phyloP scores from a whole-genome alignment of 495 filamentous ascomycete species.

The Viridothelium virens region DNA sequence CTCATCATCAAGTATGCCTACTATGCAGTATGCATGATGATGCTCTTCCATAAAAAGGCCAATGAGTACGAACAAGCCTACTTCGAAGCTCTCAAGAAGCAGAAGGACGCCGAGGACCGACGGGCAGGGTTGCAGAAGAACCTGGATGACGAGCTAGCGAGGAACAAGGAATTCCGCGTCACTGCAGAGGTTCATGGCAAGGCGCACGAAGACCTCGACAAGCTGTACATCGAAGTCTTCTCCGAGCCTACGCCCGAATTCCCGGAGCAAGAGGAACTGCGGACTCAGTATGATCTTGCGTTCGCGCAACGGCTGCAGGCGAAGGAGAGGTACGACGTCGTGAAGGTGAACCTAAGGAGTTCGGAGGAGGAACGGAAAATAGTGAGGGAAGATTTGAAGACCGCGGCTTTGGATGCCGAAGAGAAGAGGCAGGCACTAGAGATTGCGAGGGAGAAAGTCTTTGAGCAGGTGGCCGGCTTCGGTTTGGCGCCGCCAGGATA shows the following conservation, averaged over 20 bases:
- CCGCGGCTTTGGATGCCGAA: neutral
- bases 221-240: conserved; percentile 2
- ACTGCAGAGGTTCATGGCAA: neutral
- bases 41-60: conserved; percentile 9
- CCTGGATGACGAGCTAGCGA: neutral
- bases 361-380: conserved; percentile 1
- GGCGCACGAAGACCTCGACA: neutral
- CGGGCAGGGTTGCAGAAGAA: neutral
- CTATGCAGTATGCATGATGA: neutral
- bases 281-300: neutral
- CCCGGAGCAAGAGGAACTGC: neutral
- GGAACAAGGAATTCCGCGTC: neutral
- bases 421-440: conserved; percentile 8
- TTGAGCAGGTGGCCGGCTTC: neutral
- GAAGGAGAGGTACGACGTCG: neutral
- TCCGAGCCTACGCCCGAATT: conserved; percentile 1
- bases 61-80: neutral
- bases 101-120: neutral
- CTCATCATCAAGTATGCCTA: neutral
- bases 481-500: conserved; percentile 4
- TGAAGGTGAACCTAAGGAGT: neutral
- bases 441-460: conserved; percentile 11
- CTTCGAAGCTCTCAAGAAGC: conserved; percentile 1
- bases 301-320: neutral
- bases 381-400: neutral